A percentile compares a stretch with the other conserved stretches of the same genome.
Evolutionary conservation across 192 early-diverging fungal species (phyloP).

Genomic region (Linnemannia hyalina): DNA sequence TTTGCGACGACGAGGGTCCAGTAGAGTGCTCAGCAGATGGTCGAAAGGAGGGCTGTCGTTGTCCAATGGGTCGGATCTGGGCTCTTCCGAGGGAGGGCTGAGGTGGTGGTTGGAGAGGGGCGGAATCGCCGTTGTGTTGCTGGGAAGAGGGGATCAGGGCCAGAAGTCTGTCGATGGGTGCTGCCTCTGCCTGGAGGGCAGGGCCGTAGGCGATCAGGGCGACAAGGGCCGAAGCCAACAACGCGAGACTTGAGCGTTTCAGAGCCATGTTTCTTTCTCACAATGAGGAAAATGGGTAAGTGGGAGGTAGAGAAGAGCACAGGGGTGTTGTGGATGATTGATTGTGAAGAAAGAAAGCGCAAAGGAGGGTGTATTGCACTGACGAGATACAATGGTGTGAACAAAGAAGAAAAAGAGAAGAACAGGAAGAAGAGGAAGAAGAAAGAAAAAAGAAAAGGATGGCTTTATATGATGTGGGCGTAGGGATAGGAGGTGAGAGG

Average conservation of each 20-base stretch:
- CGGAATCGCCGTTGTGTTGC: not conserved
- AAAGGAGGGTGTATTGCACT: no score
- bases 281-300: not conserved
- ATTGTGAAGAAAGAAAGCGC: not conserved
- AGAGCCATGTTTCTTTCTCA: slow-evolving; percentile 4
- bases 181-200: slow-evolving; percentile 9
- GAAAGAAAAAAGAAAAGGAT: not conserved
- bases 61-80: slow-evolving; percentile 8
- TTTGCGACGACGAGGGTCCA: not conserved
- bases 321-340: not conserved
- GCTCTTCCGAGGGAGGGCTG: slow-evolving; percentile 3
- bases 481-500: not conserved
- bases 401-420: not conserved
- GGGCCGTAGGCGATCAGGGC: not conserved
- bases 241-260: slow-evolving; percentile 20
- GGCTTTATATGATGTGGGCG: not conserved
- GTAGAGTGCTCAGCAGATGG: not conserved
- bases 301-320: not conserved
- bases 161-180: slow-evolving; percentile 26
- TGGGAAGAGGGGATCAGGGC: not conserved
- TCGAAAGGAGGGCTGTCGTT: slow-evolving; percentile 1
- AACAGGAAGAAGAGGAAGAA: no score
- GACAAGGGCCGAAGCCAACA: not conserved
- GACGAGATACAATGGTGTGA: not conserved
- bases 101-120: not conserved